Evolutionary conservation across 345 rosid genomes (phyloP).

Genomic region (Pugionium cornutum): DNA sequence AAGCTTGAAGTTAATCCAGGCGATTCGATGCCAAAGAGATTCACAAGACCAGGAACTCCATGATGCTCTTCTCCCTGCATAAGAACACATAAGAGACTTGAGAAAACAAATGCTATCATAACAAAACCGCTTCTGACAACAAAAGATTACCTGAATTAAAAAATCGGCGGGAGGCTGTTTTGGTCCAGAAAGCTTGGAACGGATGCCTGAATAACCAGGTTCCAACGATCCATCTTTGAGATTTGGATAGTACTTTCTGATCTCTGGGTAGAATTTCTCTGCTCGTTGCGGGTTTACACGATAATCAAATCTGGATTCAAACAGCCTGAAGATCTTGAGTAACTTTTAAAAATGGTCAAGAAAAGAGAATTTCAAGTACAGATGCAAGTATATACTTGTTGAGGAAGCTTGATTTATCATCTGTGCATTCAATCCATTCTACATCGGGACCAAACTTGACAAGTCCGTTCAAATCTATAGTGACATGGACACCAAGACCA

Average conservation of each 20-base stretch:
- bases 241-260: conserved; percentile 75
- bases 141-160: conserved; percentile 65
- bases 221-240: conserved; percentile 72
- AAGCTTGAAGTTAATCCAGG: conserved; percentile 96
- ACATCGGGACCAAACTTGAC: conserved; percentile 96
- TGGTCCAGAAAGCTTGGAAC: conserved; percentile 83
- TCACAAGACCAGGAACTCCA: conserved; percentile 81
- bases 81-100: conserved; percentile 5
- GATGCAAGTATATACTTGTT: conserved; percentile 54
- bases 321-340: conserved; percentile 18
- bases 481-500: conserved; percentile 90
- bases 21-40: conserved; percentile 87
- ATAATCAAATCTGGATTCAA: conserved; percentile 65
- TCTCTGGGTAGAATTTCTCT: conserved; percentile 70
- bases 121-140: conserved; percentile 10
- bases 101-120: conserved; percentile 2
- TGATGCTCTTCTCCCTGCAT: conserved; percentile 79
- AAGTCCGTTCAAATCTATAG: conserved; percentile 82
- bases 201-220: conserved; percentile 82
- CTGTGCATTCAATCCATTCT: conserved; percentile 71
- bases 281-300: conserved; percentile 52
- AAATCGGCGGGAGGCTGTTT: conserved; percentile 67
- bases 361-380: background rate
- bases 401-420: conserved; percentile 69
- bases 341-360: background rate